These are phyloP conservation scores for Ogataea pignaliae DNA, from an alignment of 805 yeast species.

Conservation along the genomic window DNA sequence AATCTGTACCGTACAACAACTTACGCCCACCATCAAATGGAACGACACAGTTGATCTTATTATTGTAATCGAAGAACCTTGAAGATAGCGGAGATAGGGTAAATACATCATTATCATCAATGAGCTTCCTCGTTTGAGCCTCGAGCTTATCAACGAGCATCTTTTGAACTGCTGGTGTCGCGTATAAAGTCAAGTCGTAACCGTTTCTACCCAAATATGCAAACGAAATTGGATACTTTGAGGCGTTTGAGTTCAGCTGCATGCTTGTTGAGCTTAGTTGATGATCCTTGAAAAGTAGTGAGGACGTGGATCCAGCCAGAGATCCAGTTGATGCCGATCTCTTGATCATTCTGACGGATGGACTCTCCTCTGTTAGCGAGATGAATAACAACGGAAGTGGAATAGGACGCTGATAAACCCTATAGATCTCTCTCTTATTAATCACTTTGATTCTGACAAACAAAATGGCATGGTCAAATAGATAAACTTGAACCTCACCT, in stretches of 20 bases:
- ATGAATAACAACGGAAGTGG: conserved; percentile 73
- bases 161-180: conserved; percentile 63
- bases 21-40: conserved; percentile 95
- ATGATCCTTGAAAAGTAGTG: conserved; percentile 22
- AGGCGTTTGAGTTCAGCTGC: conserved; percentile 20
- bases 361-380: conserved; percentile 75
- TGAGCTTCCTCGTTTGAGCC: conserved; percentile 70
- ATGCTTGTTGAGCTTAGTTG: conserved; percentile 12
- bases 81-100: conserved; percentile 72
- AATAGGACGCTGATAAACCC: conserved; percentile 86
- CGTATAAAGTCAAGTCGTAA: conserved; percentile 49
- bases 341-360: conserved; percentile 47
- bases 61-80: conserved; percentile 65
- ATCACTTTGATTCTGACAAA: conserved; percentile 82
- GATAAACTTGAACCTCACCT: conserved; percentile 78
- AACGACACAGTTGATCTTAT: conserved; percentile 84
- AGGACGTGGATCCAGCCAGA: conserved; percentile 27
- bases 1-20: conserved; percentile 83
- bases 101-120: conserved; percentile 72
- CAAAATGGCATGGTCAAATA: conserved; percentile 83
- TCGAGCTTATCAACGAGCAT: conserved; percentile 76
- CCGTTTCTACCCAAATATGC: conserved; percentile 51
- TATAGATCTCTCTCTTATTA: conserved; percentile 85
- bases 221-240: conserved; percentile 47
- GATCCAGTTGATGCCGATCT: conserved; percentile 35